Conservation (phyloP, 108 stramenopile genomes). For the Mediolabrus comicus region DNA sequence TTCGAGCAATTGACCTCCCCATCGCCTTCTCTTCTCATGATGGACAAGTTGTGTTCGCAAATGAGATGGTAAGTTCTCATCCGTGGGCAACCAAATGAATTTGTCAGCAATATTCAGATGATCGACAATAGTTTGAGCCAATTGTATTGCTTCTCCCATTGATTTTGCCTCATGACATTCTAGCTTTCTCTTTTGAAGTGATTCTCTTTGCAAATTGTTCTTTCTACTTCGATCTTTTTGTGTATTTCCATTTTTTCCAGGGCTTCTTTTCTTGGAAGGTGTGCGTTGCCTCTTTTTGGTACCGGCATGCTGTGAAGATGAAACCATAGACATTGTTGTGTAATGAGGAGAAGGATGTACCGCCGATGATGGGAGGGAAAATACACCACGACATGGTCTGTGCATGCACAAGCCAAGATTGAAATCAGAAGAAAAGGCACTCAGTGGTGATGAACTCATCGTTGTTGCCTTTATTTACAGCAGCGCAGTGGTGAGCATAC, state of each 20-base stretch:
- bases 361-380: not conserved
- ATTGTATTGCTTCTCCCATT: constrained; percentile 49
- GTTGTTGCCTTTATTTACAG: no score
- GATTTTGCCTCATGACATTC: constrained; percentile 7
- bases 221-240: not conserved
- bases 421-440: not conserved
- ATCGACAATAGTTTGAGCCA: constrained; percentile 18
- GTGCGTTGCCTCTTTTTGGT: not conserved
- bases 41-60: constrained; percentile 55
- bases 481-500: no score
- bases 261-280: not conserved
- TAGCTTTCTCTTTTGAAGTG: constrained; percentile 2
- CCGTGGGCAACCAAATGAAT: constrained; percentile 65
- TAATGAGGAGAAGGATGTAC: not conserved
- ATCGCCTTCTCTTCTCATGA: constrained; percentile 69
- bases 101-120: constrained; percentile 25
- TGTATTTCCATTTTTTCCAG: not conserved
- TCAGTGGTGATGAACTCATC: not conserved
- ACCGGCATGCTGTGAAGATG: not conserved
- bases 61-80: constrained; percentile 57
- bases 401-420: not conserved
- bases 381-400: not conserved
- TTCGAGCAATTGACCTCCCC: constrained; percentile 55
- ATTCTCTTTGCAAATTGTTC: not conserved
- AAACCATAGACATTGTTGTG: not conserved